Percentiles rank a stretch among this genome's conserved stretches.
These are phyloP conservation scores for Leccinum pachyderme DNA, from an alignment of 1,284 basidiomycete species.

Conservation along the genomic window DNA sequence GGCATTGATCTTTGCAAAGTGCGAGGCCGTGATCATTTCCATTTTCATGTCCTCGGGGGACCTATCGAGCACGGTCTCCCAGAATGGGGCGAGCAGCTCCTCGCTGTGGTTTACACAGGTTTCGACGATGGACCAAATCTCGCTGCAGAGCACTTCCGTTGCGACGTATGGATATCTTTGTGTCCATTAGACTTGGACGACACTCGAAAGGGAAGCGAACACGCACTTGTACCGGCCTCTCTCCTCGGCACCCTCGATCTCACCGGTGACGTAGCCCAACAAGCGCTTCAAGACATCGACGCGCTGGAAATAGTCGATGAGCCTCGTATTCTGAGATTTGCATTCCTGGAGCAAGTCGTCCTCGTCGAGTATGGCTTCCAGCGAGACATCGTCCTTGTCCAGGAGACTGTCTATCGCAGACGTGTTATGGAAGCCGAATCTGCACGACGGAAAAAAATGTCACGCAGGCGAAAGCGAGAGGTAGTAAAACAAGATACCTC, in stretches of 20 bases:
- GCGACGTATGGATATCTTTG: slow-evolving; percentile 89
- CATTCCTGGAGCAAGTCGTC: slow-evolving; percentile 93
- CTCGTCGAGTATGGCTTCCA: slow-evolving; percentile 93
- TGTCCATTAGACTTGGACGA: slow-evolving; percentile 5
- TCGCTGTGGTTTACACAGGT: slow-evolving; percentile 76
- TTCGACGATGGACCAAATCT: slow-evolving; percentile 93
- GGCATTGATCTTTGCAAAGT: slow-evolving; percentile 88
- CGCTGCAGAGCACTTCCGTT: slow-evolving; percentile 94
- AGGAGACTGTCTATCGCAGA: slow-evolving; percentile 80
- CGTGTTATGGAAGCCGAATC: slow-evolving; percentile 84
- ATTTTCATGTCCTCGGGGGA: slow-evolving; percentile 77
- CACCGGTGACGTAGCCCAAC: slow-evolving; percentile 82
- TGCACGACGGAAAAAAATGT: slow-evolving; percentile 30
- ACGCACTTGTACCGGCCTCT: slow-evolving; percentile 73
- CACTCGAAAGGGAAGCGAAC: neutral
- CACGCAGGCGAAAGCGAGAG: neutral
- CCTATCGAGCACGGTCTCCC: slow-evolving; percentile 87
- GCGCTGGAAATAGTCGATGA: slow-evolving; percentile 83
- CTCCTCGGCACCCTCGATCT: slow-evolving; percentile 75
- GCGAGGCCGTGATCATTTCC: slow-evolving; percentile 73
- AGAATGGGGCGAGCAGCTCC: slow-evolving; percentile 80
- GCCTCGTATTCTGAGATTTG: slow-evolving; percentile 89
- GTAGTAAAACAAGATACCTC: slow-evolving; percentile 33
- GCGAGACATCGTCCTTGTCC: slow-evolving; percentile 78
- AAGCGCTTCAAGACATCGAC: slow-evolving; percentile 78